Evolutionary conservation across 768 basidiomycete species (phyloP), one percentile per base, ranked within the genome.

Genomic region (Pleurotus sapidus): DNA sequence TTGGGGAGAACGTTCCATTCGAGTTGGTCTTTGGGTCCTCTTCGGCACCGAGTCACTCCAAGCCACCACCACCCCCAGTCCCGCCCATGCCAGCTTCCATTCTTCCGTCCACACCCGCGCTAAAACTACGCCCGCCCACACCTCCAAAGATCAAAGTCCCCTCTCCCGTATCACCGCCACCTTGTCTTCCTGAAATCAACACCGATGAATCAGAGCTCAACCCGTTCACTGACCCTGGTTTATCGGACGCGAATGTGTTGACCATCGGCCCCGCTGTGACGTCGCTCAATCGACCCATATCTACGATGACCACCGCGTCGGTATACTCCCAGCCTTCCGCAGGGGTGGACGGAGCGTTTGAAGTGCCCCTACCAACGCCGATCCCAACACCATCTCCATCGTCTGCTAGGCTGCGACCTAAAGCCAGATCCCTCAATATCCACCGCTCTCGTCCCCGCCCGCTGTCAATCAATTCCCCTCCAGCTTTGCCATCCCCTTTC

Each of bases 1-100:
- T 87, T 5, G 85, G 85, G 34, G 84, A 85, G 68, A 79, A 77
- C 58, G 72, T 87, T 39, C 85, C 85, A 14, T 65, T 76, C 2
- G 83, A 84, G 62, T 76, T 86, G 23, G 77, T 87, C 2, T 74
- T 75, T 50, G 65, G 64, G 18, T 20, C 60, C 12, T 15, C 49
- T 46, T 53, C 60, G 27, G 30, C 56, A 18, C 5, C 59, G 24
- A 46, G 60, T 8, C 53, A 24, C 6, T 55, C 57, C 59, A 42
- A 37, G 56, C 30, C 56, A 46, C 3, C n/a, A 14, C 42, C 56
- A 3, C 60, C 60, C 8, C 60, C 51, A 8, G 27, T 50, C 15
- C 51, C 51, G 12, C 27, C 49, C 5, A 23, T 34, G 11, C 38
- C 51, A 7, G 42, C 42, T 23, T 45, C 42, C n/a, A 11, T 23